Base-by-base conservation (phyloP, 345 rosid genomes). In the Lumnitzera racemosa region DNA sequence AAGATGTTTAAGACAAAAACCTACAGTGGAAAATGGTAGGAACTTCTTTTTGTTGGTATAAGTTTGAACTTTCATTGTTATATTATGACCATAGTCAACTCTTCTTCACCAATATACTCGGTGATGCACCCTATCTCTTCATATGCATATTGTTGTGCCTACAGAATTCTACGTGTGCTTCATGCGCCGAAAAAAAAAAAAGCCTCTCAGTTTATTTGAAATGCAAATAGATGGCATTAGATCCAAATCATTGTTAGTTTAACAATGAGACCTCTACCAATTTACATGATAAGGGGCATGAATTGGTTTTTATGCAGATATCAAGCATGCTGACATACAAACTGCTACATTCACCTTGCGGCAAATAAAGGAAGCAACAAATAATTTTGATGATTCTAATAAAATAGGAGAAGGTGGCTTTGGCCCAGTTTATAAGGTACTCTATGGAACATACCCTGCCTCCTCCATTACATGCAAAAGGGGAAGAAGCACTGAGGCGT, bases 361-460 rank as follows among this genome's bases (percentile, higher is more conserved):
- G 50, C 61, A 56, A 64, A 64, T 56, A 6, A 56, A 56, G 53
- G 68, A 53, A 47, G 68, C 68, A n/a, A 64, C 61, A 2, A 27
- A 48, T 20, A 49, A 64, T 55, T 64, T 64, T 56, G 49, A 48
- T 25, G 11, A 46, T 6, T 24, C 53, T 14, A 63, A 63, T 12
- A 63, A 63, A 43, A 55, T 63, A 55, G 67, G 67, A 63, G 60
- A 63, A 47, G 67, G 67, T 15, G 67, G 67, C 13, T 63, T 63
- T 55, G 67, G 67, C 29, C 6, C 60, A 10, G 60, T 63, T n/a
- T 63, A 55, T 51, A 63, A 63, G 48, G 67, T 63, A 56, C 24
- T 14, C 7, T 55, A 2, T 14, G 20, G 20, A 27, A 3, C 55
- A 27, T 23, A 55, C 15, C 25, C 27, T 55, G 11, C 12, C 14